These are phyloP conservation scores for Boletus patriciae DNA, from an alignment of 768 basidiomycete genomes.

Conservation along the genomic window DNA sequence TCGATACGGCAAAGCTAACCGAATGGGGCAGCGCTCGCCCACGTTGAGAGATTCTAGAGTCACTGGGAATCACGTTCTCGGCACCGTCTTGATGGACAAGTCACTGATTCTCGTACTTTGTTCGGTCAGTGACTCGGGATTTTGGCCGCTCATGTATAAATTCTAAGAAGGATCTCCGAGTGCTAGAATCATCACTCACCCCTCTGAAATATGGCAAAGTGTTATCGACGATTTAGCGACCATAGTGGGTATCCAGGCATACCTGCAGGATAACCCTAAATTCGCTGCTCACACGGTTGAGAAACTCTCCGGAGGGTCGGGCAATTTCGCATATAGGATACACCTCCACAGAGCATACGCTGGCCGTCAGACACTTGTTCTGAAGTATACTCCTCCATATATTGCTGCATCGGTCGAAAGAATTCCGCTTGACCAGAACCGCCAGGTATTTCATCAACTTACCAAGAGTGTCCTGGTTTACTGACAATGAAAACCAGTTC, in stretches of 20 bases:
- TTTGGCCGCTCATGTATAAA: neutral
- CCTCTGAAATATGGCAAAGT: constrained; percentile 16
- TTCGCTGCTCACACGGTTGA: constrained; percentile 45
- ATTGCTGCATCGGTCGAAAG: constrained; percentile 25
- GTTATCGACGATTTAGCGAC: constrained; percentile 29
- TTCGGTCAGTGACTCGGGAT: constrained; percentile 14
- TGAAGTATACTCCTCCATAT: constrained; percentile 59
- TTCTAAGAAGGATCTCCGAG: neutral
- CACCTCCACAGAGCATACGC: constrained; percentile 40
- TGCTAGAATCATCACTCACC: neutral
- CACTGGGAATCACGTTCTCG: neutral
- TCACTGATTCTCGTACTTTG: neutral
- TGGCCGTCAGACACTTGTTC: constrained; percentile 47
- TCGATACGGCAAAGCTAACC: neutral
- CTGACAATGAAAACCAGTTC: constrained; percentile 37
- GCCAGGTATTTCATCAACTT: constrained; percentile 47
- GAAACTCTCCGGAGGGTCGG: constrained; percentile 49
- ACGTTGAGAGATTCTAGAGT: neutral
- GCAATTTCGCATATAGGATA: constrained; percentile 63
- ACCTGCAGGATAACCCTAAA: constrained; percentile 44
- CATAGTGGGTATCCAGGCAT: constrained; percentile 36
- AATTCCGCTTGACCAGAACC: constrained; percentile 41
- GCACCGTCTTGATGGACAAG: neutral
- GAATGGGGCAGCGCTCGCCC: too few relatives aligned
- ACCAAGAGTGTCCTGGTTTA: neutral